These are phyloP conservation scores for Exophiala alcalophila DNA, from an alignment of 2,329 filamentous ascomycete species.

Conservation along the genomic window DNA sequence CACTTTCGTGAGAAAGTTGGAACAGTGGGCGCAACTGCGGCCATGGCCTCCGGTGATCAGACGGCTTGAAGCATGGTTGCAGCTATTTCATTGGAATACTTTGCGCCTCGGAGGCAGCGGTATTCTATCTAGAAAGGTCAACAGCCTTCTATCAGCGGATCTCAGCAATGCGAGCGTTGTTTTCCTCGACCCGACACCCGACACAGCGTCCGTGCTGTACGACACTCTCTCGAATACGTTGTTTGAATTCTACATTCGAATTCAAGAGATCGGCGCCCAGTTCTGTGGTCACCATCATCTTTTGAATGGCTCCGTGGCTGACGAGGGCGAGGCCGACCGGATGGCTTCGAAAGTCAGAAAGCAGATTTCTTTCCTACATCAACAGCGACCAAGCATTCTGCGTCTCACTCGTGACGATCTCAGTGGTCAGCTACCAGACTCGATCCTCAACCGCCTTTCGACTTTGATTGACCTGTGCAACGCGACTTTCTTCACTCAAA, in stretches of 20 bases:
- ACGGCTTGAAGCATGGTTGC: slow-evolving; percentile 13
- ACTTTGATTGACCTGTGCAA: slow-evolving; percentile 12
- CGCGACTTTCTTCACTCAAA: slow-evolving; percentile 10
- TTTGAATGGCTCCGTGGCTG: slow-evolving; percentile 37
- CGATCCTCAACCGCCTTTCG: not conserved
- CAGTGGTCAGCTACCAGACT: not conserved
- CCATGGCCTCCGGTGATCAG: slow-evolving; percentile 13
- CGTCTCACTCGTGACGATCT: slow-evolving; percentile 5
- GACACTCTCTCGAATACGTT: slow-evolving; percentile 2
- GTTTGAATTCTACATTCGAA: slow-evolving; percentile 15
- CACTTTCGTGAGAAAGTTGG: slow-evolving; percentile 8
- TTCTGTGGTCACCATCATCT: slow-evolving; percentile 39
- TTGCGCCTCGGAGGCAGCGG: slow-evolving; percentile 17
- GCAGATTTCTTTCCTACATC: slow-evolving; percentile 38
- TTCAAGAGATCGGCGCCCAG: slow-evolving; percentile 9
- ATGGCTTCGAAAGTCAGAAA: slow-evolving; percentile 38
- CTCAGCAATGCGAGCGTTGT: not conserved
- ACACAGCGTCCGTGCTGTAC: slow-evolving; percentile 2
- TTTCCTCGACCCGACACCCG: slow-evolving; percentile 1
- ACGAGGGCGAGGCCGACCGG: slow-evolving; percentile 40
- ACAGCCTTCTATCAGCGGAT: slow-evolving; percentile 7
- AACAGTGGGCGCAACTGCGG: slow-evolving; percentile 7
- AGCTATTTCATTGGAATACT: slow-evolving; percentile 11
- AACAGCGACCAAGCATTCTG: slow-evolving; percentile 31
- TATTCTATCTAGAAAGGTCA: slow-evolving; percentile 11